Percentiles rank a stretch among this genome's conserved stretches.
These are phyloP conservation scores for Tetrahymena elliotti DNA, from an alignment of 73 alveolate genomes.

Conservation along the genomic window DNA sequence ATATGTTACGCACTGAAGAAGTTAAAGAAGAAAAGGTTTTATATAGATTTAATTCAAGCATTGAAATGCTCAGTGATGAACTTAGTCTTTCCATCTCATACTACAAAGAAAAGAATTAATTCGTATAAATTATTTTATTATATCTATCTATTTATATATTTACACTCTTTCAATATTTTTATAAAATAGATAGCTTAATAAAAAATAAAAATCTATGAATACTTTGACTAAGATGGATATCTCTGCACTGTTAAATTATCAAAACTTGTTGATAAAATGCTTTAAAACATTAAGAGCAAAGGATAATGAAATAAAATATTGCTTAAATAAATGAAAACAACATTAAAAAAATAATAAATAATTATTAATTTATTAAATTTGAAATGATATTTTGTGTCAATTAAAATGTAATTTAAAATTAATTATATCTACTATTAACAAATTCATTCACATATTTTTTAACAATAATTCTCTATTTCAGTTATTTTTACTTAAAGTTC, in stretches of 20 bases:
- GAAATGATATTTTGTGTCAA: no score
- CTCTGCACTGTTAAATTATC: not conserved
- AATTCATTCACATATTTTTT: no score
- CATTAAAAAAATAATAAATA: no score
- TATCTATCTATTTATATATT: no score
- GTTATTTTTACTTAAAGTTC: no score
- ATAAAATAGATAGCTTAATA: not conserved
- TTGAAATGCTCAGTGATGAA: not conserved
- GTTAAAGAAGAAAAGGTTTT: not conserved
- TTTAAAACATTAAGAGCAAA: not conserved
- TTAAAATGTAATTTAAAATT: no score
- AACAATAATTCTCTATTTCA: no score
- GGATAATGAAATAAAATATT: not conserved
- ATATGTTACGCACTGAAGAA: no score
- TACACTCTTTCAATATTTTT: not conserved
- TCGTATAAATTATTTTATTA: not conserved
- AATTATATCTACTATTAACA: no score
- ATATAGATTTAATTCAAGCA: not conserved
- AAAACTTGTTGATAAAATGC: not conserved
- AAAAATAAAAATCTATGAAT: not conserved
- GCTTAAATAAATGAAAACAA: not conserved
- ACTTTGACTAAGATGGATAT: not conserved
- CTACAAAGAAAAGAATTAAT: not conserved
- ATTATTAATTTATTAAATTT: no score
- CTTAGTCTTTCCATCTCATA: not conserved